Evolutionary conservation across 2,329 filamentous ascomycete species (phyloP).

Genomic region (Aschersonia sp.): DNA sequence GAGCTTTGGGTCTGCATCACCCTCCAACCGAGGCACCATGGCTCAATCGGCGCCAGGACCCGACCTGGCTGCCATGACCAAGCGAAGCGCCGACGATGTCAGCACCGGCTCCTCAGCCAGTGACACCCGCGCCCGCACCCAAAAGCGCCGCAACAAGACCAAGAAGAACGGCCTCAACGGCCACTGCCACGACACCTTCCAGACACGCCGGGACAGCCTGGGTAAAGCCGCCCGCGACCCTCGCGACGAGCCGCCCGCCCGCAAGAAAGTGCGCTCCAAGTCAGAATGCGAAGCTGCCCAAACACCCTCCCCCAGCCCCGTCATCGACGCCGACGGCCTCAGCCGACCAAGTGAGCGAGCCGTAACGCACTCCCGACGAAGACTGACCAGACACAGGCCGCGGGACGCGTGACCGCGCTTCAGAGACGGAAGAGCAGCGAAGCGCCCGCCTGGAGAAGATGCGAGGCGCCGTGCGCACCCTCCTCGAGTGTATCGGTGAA

Average conservation of each 20-base stretch:
- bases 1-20: not conserved
- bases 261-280: conserved; percentile 16
- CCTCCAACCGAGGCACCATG: conserved; percentile 8
- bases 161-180: conserved; percentile 15
- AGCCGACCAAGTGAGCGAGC: conserved; percentile 36
- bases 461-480: conserved; percentile 46
- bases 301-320: conserved; percentile 29
- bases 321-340: conserved; percentile 48
- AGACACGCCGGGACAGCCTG: conserved; percentile 36
- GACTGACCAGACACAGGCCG: conserved; percentile 23
- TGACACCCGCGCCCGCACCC: conserved; percentile 9
- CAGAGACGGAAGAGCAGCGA: conserved; percentile 32
- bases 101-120: conserved; percentile 15
- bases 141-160: conserved; percentile 9
- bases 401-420: conserved; percentile 49
- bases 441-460: conserved; percentile 41
- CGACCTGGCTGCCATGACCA: conserved; percentile 13
- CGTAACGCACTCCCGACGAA: not conserved
- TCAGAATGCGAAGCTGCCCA: conserved; percentile 6
- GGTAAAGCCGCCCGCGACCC: conserved; percentile 49
- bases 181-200: conserved; percentile 14
- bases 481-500: conserved; percentile 56
- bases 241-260: conserved; percentile 33
- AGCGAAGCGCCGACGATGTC: conserved; percentile 12
- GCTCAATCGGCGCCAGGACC: conserved; percentile 11